Conservation (phyloP, 108 stramenopile genomes). For the Craspedostauros australis region DNA sequence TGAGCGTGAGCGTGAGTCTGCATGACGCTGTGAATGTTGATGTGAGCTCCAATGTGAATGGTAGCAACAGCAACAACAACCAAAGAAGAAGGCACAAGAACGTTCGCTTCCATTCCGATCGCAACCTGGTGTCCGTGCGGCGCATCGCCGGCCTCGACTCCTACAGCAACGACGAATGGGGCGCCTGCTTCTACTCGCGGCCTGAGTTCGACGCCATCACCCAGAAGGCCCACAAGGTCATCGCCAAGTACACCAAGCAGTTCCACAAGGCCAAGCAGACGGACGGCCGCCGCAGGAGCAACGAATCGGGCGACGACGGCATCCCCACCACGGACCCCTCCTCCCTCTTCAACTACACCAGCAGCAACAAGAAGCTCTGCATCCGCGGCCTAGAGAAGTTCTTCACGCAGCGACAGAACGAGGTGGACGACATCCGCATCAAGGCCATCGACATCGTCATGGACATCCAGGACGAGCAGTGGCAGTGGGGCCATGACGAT, state of each 20-base stretch:
- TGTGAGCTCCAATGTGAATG: too few relatives aligned
- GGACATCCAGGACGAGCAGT: slow-evolving; percentile 7
- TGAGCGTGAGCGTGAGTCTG: too few relatives aligned
- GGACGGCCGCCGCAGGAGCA: too few relatives aligned
- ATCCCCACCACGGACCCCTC: too few relatives aligned
- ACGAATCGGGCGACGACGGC: not conserved
- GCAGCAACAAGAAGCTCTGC: too few relatives aligned
- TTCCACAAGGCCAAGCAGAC: too few relatives aligned
- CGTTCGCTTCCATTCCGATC: not conserved
- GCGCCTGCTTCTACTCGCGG: not conserved
- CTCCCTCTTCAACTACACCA: too few relatives aligned
- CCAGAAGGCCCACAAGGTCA: not conserved
- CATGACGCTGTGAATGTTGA: too few relatives aligned
- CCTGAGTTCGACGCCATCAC: not conserved
- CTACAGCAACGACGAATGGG: not conserved
- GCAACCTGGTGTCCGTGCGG: too few relatives aligned
- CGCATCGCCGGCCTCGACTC: not conserved
- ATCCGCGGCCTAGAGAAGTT: slow-evolving; percentile 4
- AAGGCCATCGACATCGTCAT: slow-evolving; percentile 2
- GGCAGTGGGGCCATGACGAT: slow-evolving; percentile 1
- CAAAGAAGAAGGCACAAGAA: too few relatives aligned
- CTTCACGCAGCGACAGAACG: not conserved
- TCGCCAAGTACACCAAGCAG: not conserved
- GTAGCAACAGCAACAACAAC: too few relatives aligned
- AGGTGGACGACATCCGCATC: not conserved